Evolutionary conservation across 139 green algal species (phyloP).

Genomic region (Parachlorella kessleri): DNA sequence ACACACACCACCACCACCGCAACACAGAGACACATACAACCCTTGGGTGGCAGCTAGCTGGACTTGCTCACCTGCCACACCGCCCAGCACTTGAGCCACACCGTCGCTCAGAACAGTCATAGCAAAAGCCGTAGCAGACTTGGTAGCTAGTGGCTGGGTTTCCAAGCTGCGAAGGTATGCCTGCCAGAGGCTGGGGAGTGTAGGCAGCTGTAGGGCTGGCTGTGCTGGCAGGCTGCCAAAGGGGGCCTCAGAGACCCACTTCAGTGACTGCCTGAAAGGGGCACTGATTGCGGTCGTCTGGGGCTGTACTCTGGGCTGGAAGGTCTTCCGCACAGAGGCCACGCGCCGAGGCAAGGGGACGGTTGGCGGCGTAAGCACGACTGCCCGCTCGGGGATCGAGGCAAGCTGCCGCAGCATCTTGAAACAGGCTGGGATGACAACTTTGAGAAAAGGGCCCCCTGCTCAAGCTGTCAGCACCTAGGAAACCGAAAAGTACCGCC

Average conservation of each 20-base stretch:
- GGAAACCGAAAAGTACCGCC: too few species aligned
- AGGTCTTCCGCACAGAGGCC: too few species aligned
- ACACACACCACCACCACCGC: too few species aligned
- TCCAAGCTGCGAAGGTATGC: conserved; percentile 6
- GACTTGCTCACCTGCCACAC: neutral
- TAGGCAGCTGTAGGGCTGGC: too few species aligned
- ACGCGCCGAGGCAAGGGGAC: too few species aligned
- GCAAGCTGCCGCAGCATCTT: too few species aligned
- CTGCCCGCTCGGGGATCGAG: too few species aligned
- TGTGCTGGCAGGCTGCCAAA: too few species aligned
- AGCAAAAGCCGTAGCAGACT: conserved; percentile 21
- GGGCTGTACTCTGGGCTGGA: neutral
- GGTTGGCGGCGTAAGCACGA: too few species aligned
- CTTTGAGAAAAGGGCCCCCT: too few species aligned
- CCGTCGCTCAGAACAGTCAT: conserved; percentile 14
- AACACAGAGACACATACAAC: neutral
- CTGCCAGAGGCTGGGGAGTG: conserved; percentile 4
- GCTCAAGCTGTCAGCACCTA: too few species aligned
- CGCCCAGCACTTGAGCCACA: conserved; percentile 14
- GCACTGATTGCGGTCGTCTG: neutral
- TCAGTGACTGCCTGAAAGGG: neutral
- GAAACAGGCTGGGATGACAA: too few species aligned
- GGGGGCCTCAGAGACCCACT: neutral
- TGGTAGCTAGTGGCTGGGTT: conserved; percentile 14
- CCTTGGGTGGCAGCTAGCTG: neutral